These are phyloP conservation scores for Colletotrichum sp. DNA, from an alignment of 2,329 filamentous ascomycete genomes.

Conservation along the genomic window DNA sequence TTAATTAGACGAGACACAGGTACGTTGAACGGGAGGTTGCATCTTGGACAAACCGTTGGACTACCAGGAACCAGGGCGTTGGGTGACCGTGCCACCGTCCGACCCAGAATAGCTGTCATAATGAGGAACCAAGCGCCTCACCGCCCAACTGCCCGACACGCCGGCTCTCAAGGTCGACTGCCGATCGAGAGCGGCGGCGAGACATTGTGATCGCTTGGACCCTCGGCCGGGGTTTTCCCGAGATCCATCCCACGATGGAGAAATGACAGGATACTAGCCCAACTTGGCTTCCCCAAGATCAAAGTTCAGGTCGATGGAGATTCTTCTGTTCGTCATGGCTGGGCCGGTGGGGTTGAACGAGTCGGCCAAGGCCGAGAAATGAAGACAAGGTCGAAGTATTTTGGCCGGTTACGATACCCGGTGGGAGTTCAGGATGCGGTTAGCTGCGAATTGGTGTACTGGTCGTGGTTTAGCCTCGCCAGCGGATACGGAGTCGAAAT, in stretches of 20 bases:
- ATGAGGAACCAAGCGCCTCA: background rate
- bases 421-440: background rate
- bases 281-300: background rate
- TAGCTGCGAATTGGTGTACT: background rate
- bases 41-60: background rate
- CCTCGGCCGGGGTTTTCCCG: background rate
- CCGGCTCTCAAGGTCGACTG: background rate
- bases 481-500: background rate
- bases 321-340: background rate
- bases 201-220: background rate
- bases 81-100: background rate
- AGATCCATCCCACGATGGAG: background rate
- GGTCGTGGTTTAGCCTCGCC: background rate
- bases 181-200: background rate
- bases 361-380: background rate
- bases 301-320: background rate
- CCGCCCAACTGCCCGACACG: background rate
- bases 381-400: background rate
- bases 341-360: background rate
- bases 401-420: background rate
- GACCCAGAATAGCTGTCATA: background rate
- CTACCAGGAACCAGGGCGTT: constrained; percentile 10
- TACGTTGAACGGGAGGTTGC: background rate
- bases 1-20: background rate
- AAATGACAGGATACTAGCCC: background rate